These are phyloP conservation scores for Nemophila menziesii DNA, from an alignment of 257 asterid species.

Conservation along the genomic window DNA sequence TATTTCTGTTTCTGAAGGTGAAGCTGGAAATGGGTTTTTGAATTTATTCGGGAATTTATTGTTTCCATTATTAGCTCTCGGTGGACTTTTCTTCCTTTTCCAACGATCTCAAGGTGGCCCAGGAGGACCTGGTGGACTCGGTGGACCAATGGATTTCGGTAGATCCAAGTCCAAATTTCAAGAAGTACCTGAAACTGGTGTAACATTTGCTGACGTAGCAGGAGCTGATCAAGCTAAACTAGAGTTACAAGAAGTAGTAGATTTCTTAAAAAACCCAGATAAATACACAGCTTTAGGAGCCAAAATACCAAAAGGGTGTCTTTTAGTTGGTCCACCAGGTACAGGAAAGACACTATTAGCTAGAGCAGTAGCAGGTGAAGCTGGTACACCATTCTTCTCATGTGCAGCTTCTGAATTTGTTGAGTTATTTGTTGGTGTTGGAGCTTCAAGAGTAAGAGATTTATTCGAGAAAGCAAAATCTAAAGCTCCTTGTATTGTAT, in stretches of 20 bases:
- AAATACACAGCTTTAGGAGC: conserved; percentile 96
- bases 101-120: conserved; percentile 93
- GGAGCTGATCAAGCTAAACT: conserved; percentile 99
- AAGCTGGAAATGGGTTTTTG: conserved; percentile 70
- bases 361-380: conserved; percentile 95
- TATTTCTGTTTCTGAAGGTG: conserved; percentile 91
- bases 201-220: conserved; percentile 83
- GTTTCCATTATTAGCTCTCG: conserved; percentile 70
- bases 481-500: conserved; percentile 95
- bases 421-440: conserved; percentile 92
- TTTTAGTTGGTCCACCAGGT: conserved; percentile 92
- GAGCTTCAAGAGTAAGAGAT: conserved; percentile 98
- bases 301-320: conserved; percentile 90
- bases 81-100: conserved; percentile 73
- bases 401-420: conserved; percentile 99
- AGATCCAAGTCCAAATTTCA: conserved; percentile 92
- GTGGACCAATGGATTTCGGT: conserved; percentile 98
- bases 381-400: conserved; percentile 85
- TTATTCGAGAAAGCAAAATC: conserved; percentile 92
- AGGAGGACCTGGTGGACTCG: conserved; percentile 93
- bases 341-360: conserved; percentile 98
- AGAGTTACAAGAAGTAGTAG: conserved; percentile 93
- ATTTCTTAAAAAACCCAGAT: conserved; percentile 92
- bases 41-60: conserved; percentile 65
- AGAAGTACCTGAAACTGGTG: conserved; percentile 96